These are phyloP conservation scores for Arthrinium puccinioides DNA, from an alignment of 2,329 filamentous ascomycete genomes.

Conservation along the genomic window DNA sequence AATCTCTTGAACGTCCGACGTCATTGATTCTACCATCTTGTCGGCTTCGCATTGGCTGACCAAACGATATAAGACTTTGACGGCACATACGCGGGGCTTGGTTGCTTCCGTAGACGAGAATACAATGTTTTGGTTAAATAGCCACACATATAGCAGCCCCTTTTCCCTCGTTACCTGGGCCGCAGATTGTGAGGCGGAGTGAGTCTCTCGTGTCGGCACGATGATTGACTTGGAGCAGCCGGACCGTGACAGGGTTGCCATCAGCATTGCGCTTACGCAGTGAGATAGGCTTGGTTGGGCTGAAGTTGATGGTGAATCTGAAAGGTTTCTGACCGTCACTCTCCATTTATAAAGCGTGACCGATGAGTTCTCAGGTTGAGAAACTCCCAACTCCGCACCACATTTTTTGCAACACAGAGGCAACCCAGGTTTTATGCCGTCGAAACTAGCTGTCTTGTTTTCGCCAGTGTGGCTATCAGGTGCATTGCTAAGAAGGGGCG, in stretches of 20 bases:
- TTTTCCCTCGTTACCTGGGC: neutral
- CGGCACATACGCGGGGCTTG: constrained; percentile 27
- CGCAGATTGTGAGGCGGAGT: neutral
- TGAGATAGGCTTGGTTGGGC: constrained; percentile 33
- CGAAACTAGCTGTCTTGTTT: too few relatives aligned
- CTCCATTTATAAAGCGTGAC: constrained; percentile 53
- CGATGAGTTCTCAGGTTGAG: constrained; percentile 35
- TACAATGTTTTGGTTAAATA: constrained; percentile 47
- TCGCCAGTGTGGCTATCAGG: too few relatives aligned
- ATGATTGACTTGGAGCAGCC: constrained; percentile 51
- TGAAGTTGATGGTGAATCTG: constrained; percentile 6
- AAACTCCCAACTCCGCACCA: constrained; percentile 37
- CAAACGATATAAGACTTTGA: constrained; percentile 46
- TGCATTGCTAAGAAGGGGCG: too few relatives aligned
- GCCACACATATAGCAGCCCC: constrained; percentile 41
- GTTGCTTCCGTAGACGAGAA: constrained; percentile 36
- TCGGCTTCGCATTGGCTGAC: constrained; percentile 37
- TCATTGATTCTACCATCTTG: constrained; percentile 40
- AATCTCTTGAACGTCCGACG: constrained; percentile 52
- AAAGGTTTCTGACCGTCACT: constrained; percentile 31
- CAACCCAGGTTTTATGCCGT: constrained; percentile 3
- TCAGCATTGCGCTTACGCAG: constrained; percentile 45
- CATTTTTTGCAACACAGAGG: constrained; percentile 39
- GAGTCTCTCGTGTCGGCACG: constrained; percentile 26
- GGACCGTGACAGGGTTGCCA: constrained; percentile 47